Percentiles rank a stretch among this genome's conserved stretches.
Evolutionary conservation across 805 yeast species (phyloP).

Genomic region (Candida montana): DNA sequence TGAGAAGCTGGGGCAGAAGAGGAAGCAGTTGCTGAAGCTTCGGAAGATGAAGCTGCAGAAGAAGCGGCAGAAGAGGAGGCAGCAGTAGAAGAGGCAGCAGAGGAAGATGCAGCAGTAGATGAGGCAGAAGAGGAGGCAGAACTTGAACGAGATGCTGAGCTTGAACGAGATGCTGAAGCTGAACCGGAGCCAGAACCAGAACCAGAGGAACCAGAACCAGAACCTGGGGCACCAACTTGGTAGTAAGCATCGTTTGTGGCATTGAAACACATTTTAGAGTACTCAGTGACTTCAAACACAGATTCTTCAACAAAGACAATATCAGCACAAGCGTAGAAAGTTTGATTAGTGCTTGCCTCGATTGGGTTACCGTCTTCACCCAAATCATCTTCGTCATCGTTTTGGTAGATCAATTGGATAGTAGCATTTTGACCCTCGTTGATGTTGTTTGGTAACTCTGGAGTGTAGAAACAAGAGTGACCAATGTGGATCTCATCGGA

Average conservation of each 20-base stretch:
- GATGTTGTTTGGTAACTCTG: constrained; percentile 35
- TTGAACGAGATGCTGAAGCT: background rate
- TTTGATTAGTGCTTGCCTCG: constrained; percentile 32
- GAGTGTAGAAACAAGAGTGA: constrained; percentile 41
- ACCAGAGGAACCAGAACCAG: background rate
- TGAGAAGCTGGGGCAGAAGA: constrained; percentile 8
- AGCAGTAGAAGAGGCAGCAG: constrained; percentile 15
- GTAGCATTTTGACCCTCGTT: constrained; percentile 38
- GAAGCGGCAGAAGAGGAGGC: constrained; percentile 10
- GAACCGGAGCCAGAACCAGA: background rate
- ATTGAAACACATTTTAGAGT: constrained; percentile 36
- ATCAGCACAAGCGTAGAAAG: constrained; percentile 44
- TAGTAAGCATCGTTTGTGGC: constrained; percentile 36
- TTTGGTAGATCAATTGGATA: constrained; percentile 36
- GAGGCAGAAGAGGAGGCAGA: constrained; percentile 19
- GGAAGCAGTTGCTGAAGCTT: background rate
- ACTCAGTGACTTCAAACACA: constrained; percentile 31
- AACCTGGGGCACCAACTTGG: constrained; percentile 26
- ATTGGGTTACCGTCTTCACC: constrained; percentile 27
- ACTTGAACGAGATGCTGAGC: constrained; percentile 15
- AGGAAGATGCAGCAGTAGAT: constrained; percentile 10
- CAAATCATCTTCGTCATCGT: constrained; percentile 26
- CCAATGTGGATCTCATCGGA: constrained; percentile 37
- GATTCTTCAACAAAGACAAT: constrained; percentile 36
- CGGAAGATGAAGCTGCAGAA: constrained; percentile 14